phyloP scores from a whole-genome alignment of 176 grass and related monocot species.

The Carex myosuroides region DNA sequence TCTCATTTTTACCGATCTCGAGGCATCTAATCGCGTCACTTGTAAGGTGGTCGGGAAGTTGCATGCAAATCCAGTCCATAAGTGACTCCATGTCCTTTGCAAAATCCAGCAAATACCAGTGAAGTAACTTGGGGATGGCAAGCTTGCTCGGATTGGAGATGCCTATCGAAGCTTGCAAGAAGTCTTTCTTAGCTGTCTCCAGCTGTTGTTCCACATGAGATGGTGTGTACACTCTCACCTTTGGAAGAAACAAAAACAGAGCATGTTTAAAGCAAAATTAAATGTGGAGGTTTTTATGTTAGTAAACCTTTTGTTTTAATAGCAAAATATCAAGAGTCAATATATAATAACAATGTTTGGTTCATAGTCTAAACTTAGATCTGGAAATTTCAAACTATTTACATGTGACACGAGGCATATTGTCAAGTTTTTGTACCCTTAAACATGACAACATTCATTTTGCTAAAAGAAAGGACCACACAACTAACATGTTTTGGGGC shows the following conservation, averaged over 20 bases:
- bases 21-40: slow-evolving; percentile 38
- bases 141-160: slow-evolving; percentile 52
- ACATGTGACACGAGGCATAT: background rate
- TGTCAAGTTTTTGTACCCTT: background rate
- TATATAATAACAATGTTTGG: background rate
- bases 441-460: background rate
- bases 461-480: background rate
- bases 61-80: slow-evolving; percentile 98
- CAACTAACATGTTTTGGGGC: background rate
- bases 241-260: background rate
- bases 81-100: slow-evolving; percentile 93
- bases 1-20: slow-evolving; percentile 31
- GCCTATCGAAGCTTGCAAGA: slow-evolving; percentile 62
- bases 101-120: slow-evolving; percentile 86
- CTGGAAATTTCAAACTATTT: background rate
- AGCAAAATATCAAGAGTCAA: background rate
- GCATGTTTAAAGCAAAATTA: slow-evolving; percentile 8
- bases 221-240: slow-evolving; percentile 89
- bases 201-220: slow-evolving; percentile 71
- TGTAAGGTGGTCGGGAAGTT: slow-evolving; percentile 50
- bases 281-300: background rate
- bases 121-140: slow-evolving; percentile 77
- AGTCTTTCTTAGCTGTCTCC: slow-evolving; percentile 75
- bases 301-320: background rate
- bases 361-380: background rate